Evolutionary conservation across 2,329 filamentous ascomycete species (phyloP).

Genomic region (Calonectria fujianensis): DNA sequence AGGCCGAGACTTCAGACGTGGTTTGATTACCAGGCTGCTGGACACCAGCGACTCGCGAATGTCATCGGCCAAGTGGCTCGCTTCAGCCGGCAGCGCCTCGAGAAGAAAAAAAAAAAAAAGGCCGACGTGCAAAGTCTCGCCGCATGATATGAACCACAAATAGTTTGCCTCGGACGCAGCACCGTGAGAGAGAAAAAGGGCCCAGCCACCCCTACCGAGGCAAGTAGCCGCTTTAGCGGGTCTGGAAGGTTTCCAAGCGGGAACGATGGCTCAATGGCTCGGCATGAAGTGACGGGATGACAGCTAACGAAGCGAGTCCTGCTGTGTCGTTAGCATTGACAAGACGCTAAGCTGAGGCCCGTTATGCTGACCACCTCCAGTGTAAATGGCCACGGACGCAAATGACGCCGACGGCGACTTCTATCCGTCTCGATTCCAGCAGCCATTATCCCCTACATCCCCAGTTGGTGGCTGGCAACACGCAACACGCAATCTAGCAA

Average conservation of each 20-base stretch:
- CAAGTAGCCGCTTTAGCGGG: constrained; percentile 36
- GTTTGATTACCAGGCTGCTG: constrained; percentile 27
- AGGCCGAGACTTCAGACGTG: constrained; percentile 33
- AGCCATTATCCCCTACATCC: constrained; percentile 18
- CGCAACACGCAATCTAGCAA: constrained; percentile 22
- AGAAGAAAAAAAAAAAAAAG: not conserved
- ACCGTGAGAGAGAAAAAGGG: not conserved
- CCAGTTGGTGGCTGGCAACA: constrained; percentile 12
- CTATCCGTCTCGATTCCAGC: constrained; percentile 17
- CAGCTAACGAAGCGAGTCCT: constrained; percentile 30
- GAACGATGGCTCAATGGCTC: constrained; percentile 22
- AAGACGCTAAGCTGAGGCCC: constrained; percentile 30
- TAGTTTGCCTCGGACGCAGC: constrained; percentile 1
- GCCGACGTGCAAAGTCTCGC: constrained; percentile 26
- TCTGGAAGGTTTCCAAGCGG: constrained; percentile 38
- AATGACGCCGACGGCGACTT: not conserved
- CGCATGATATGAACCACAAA: constrained; percentile 14
- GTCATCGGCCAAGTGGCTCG: constrained; percentile 20
- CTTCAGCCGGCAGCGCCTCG: not conserved
- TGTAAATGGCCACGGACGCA: constrained; percentile 2
- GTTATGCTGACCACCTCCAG: constrained; percentile 30
- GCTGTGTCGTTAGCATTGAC: constrained; percentile 29
- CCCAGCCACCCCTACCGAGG: constrained; percentile 18
- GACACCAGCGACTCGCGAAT: constrained; percentile 9
- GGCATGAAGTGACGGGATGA: constrained; percentile 36